phyloP scores from a whole-genome alignment of 192 early-diverging fungal species.

The Backusella macrospora region DNA sequence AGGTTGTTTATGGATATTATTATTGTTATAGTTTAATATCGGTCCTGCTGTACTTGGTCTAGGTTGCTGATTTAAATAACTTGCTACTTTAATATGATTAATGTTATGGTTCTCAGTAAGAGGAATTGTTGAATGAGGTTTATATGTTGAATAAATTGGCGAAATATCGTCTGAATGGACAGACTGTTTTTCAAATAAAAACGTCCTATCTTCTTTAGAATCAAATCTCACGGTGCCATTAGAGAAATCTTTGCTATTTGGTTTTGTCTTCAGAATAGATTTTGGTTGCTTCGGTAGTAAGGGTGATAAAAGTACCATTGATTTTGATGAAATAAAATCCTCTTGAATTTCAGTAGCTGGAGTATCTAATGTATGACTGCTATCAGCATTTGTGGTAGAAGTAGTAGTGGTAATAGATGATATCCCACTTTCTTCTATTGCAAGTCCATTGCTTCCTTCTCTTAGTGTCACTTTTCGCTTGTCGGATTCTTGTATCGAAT shows the following conservation, averaged over 20 bases:
- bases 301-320: no score
- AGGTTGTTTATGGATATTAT: neutral
- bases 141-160: neutral
- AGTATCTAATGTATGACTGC: neutral
- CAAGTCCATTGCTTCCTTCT: neutral
- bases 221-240: neutral
- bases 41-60: neutral
- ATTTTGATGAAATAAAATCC: neutral
- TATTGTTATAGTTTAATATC: neutral
- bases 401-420: slow-evolving; percentile 8
- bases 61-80: neutral
- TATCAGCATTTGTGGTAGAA: slow-evolving; percentile 7
- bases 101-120: neutral
- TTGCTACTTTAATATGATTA: neutral
- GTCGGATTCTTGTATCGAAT: neutral
- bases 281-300: neutral
- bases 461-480: neutral
- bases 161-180: neutral
- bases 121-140: neutral
- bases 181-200: neutral
- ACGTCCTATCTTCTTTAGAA: neutral
- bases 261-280: neutral
- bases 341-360: slow-evolving; percentile 2
- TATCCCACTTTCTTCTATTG: slow-evolving; percentile 1
- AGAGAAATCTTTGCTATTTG: neutral